Evolutionary conservation across 1,139 yeast species (phyloP).

Genomic region (Yamadazyma jaroonii): DNA sequence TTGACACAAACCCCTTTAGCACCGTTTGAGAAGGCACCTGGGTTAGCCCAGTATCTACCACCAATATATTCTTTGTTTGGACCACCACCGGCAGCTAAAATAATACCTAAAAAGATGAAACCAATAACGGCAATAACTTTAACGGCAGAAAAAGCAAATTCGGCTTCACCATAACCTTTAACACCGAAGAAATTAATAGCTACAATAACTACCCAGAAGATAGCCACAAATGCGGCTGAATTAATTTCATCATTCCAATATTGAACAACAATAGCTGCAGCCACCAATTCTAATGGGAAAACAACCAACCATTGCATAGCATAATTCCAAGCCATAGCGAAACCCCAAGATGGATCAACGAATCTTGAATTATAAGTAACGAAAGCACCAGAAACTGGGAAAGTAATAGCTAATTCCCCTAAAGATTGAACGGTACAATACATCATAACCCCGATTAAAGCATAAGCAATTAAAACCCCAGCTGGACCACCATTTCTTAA

Average conservation of each 20-base stretch:
- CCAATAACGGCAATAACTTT: conserved; percentile 66
- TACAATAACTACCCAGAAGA: conserved; percentile 60
- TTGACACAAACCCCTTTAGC: conserved; percentile 55
- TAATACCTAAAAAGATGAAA: conserved; percentile 69
- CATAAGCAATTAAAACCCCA: conserved; percentile 64
- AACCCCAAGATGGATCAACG: conserved; percentile 72
- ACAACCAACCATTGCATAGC: conserved; percentile 71
- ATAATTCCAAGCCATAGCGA: conserved; percentile 75
- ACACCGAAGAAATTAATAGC: conserved; percentile 62
- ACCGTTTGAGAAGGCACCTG: conserved; percentile 67
- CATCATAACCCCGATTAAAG: conserved; percentile 41
- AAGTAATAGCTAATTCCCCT: conserved; percentile 69
- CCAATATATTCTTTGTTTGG: conserved; percentile 52
- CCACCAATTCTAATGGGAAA: conserved; percentile 71
- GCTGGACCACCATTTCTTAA: conserved; percentile 70
- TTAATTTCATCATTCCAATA: conserved; percentile 59
- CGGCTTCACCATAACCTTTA: conserved; percentile 70
- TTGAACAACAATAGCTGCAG: conserved; percentile 67
- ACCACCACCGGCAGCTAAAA: conserved; percentile 65
- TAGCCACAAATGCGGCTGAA: conserved; percentile 67
- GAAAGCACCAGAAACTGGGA: conserved; percentile 75
- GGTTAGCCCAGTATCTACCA: conserved; percentile 55
- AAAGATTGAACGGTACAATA: conserved; percentile 69
- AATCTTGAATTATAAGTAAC: conserved; percentile 67
- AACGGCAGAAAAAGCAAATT: conserved; percentile 57